These are phyloP conservation scores for Tricholoma saponaceum DNA, from an alignment of 768 basidiomycete species.

Conservation along the genomic window DNA sequence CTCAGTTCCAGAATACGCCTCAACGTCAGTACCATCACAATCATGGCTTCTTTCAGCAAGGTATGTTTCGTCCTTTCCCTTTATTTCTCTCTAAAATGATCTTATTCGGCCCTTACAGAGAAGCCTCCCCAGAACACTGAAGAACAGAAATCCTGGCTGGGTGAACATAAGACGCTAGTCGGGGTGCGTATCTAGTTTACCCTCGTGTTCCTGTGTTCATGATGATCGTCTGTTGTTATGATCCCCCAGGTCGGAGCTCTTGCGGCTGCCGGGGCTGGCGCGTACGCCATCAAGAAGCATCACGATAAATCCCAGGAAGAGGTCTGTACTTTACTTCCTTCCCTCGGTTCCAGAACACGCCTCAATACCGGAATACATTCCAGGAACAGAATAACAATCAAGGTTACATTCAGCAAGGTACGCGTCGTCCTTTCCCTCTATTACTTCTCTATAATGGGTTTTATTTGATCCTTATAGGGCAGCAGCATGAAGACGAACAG, in stretches of 20 bases:
- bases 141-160: constrained; percentile 57
- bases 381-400: constrained; percentile 17
- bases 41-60: constrained; percentile 14
- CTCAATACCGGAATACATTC: no score
- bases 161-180: constrained; percentile 53
- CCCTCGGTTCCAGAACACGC: constrained; percentile 1
- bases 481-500: constrained; percentile 31
- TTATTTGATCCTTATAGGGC: background rate
- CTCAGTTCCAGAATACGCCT: constrained; percentile 6
- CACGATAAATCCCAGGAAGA: background rate
- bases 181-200: constrained; percentile 36
- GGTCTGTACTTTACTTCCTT: background rate
- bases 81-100: constrained; percentile 4
- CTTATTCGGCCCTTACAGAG: background rate
- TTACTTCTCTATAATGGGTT: background rate
- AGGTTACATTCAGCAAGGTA: constrained; percentile 13
- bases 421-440: constrained; percentile 10
- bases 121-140: constrained; percentile 14
- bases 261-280: background rate
- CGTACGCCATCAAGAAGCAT: background rate
- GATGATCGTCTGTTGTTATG: background rate
- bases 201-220: background rate
- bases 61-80: constrained; percentile 2
- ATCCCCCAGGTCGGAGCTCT: background rate
- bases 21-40: constrained; percentile 18